phyloP scores from a whole-genome alignment of 1,284 basidiomycete genomes.

The Irpex sp. region DNA sequence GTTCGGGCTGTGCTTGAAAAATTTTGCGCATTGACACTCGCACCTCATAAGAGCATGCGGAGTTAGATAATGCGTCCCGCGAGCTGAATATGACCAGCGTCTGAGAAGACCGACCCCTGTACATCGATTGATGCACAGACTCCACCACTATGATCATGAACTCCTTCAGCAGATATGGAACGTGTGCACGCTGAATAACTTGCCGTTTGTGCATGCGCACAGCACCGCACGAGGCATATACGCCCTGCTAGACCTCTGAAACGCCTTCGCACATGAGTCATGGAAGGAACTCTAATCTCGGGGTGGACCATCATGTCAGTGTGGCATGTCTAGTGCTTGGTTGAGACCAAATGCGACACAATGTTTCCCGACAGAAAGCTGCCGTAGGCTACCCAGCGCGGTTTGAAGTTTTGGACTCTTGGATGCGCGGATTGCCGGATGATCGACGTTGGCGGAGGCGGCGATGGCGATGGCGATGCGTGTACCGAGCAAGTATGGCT shows the following conservation, averaged over 20 bases:
- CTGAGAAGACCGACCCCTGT: not conserved
- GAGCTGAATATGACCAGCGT: not conserved
- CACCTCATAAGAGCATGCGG: not conserved
- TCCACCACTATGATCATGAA: not conserved
- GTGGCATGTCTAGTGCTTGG: too few relatives aligned
- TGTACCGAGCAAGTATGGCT: not conserved
- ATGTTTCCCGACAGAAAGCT: too few relatives aligned
- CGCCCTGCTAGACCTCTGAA: not conserved
- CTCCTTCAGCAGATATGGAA: not conserved
- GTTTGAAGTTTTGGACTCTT: not conserved
- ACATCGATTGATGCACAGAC: not conserved
- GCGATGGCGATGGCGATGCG: not conserved
- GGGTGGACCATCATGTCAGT: too few relatives aligned
- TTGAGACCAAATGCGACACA: too few relatives aligned
- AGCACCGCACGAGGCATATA: not conserved
- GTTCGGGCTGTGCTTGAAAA: not conserved
- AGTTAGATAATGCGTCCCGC: not conserved
- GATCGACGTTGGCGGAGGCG: not conserved
- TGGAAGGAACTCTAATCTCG: not conserved
- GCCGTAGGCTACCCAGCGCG: too few relatives aligned
- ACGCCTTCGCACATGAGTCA: not conserved
- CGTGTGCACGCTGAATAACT: not conserved
- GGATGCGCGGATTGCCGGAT: not conserved
- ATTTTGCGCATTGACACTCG: not conserved
- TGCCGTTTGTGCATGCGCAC: not conserved